Base-by-base conservation (phyloP, 192 early-diverging fungal genomes). In the Podila verticillata region DNA sequence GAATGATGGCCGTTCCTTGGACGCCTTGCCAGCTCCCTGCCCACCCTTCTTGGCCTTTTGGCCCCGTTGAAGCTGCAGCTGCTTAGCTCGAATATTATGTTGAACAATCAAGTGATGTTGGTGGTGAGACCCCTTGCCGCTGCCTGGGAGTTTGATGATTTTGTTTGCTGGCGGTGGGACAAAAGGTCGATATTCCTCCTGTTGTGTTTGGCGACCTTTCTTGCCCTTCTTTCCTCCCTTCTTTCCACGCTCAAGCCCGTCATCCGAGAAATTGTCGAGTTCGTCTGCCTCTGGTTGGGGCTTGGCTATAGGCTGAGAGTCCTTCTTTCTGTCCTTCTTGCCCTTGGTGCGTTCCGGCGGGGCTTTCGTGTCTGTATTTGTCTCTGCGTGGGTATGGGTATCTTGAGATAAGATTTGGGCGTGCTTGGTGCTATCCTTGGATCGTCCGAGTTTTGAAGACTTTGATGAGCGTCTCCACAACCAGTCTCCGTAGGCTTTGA, bases 51-150 rank as follows among this genome's bases (percentile, higher is more conserved):
- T 80, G 20, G 70, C 62, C 30, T 80, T 80, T 68, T 80, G 70
- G 22, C 77, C 77, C 5, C 77, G 63, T 24, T 79, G 77, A 58
- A 80, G 65, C 36, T 79, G 64, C 30, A 64, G 63, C 13, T 44
- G 39, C 39, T 54, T 54, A 17, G 77, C 77, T n/a, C 77, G 69
- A 5, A 70, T 65, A 31, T 80, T 80, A n/a, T 80, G 77, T 35
- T 80, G 77, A 34, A 80, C 77, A 22, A 80, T 48, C 15, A 80
- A 32, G 30, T 80, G 77, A 28, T 80, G 77, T 24, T 80, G 77
- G 20, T 80, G 77, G 34, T 80, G 75, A 3, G 63, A 64, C 12
- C 63, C 63, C 28, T 64, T 64, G 48, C 65, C 65, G 9, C 70
- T 72, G 15, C 77, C 77, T 15, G 77, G 77, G 34, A 80, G 61